Conservation (phyloP, 176 grass and related monocot genomes). For the Saccharum officinarum region DNA sequence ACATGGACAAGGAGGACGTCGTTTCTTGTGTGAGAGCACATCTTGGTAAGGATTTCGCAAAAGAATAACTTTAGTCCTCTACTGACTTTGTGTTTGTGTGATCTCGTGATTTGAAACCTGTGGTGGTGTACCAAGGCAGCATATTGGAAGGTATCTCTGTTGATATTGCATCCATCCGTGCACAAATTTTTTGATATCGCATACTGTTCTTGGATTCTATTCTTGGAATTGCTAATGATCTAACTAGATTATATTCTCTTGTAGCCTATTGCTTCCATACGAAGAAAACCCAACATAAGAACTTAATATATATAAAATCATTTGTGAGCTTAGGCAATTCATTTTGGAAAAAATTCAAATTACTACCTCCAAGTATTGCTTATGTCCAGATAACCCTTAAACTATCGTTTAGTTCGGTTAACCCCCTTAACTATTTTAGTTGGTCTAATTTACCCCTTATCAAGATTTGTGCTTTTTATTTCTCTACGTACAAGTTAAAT, state of each 20-base stretch:
- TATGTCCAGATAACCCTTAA: too few relatives aligned
- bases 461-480: too few relatives aligned
- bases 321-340: too few relatives aligned
- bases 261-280: constrained; percentile 11
- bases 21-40: constrained; percentile 2
- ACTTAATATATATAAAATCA: neutral
- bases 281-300: constrained; percentile 27
- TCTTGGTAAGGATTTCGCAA: constrained; percentile 3
- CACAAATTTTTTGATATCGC: constrained; percentile 24
- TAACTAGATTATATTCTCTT: constrained; percentile 37
- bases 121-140: constrained; percentile 11
- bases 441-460: too few relatives aligned
- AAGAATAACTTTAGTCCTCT: constrained; percentile 13
- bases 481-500: too few relatives aligned
- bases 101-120: constrained; percentile 26
- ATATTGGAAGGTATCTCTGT: constrained; percentile 22
- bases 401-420: too few relatives aligned
- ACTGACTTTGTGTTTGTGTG: constrained; percentile 18
- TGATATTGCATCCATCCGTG: constrained; percentile 28
- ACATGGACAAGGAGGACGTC: neutral
- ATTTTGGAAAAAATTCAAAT: too few relatives aligned
- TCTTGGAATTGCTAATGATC: constrained; percentile 28
- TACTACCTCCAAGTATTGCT: too few relatives aligned
- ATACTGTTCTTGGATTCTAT: constrained; percentile 45
- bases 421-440: too few relatives aligned